A percentile compares a stretch with the other conserved stretches of the same genome.
These are phyloP conservation scores for Tuber melanosporum DNA, from an alignment of 495 filamentous ascomycete genomes.

Conservation along the genomic window DNA sequence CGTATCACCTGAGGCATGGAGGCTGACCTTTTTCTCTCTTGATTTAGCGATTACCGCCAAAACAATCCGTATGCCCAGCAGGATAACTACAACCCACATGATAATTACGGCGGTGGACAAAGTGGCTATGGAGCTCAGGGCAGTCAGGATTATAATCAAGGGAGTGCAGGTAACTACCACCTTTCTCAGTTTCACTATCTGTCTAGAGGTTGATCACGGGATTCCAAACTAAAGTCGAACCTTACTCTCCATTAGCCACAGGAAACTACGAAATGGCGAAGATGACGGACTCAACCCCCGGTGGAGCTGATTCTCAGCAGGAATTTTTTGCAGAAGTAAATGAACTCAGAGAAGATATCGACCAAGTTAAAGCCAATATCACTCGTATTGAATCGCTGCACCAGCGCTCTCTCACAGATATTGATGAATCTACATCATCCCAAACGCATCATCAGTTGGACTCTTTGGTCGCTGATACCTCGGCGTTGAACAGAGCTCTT, in stretches of 20 bases:
- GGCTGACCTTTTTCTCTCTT: conserved; percentile 8
- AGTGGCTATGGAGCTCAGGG: conserved; percentile 9
- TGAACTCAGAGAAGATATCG: conserved; percentile 70
- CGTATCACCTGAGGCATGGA: background rate
- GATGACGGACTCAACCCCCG: conserved; percentile 48
- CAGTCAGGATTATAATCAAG: background rate
- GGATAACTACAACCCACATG: conserved; percentile 45
- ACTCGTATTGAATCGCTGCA: conserved; percentile 55
- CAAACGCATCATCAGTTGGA: conserved; percentile 56
- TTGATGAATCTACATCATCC: conserved; percentile 50
- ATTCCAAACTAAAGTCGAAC: conserved; percentile 41
- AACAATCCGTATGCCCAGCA: conserved; percentile 58
- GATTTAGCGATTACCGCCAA: conserved; percentile 52
- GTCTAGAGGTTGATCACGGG: conserved; percentile 33
- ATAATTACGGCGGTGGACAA: conserved; percentile 36
- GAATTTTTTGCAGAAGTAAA: conserved; percentile 72
- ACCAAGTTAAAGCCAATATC: conserved; percentile 62
- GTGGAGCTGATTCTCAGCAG: conserved; percentile 47
- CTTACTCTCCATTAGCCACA: conserved; percentile 42
- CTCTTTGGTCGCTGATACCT: conserved; percentile 60
- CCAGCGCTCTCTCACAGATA: conserved; percentile 53
- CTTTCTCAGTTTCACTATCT: conserved; percentile 7
- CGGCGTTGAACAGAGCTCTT: conserved; percentile 69
- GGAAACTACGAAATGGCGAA: conserved; percentile 47
- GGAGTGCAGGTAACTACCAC: background rate